Evolutionary conservation across 2,329 filamentous ascomycete genomes (phyloP).

Genomic region (Pyrenophora tritici-repentis): DNA sequence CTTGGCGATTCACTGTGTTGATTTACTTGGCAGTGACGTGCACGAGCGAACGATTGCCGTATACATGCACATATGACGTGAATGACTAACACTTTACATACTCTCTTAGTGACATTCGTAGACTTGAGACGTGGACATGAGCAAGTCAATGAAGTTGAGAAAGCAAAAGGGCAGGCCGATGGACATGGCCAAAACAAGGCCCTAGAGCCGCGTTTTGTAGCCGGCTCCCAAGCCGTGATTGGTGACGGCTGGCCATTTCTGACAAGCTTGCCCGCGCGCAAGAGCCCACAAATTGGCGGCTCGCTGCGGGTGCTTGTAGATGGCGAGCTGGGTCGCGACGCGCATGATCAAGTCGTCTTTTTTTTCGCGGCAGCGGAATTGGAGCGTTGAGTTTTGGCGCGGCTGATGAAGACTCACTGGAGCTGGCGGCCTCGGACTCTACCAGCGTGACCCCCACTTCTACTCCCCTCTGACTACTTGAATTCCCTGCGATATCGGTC

Average conservation of each 20-base stretch:
- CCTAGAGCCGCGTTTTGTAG: constrained; percentile 4
- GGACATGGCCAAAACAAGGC: constrained; percentile 9
- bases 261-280: constrained; percentile 7
- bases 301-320: constrained; percentile 24
- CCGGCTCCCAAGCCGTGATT: constrained; percentile 12
- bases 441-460: constrained; percentile 15
- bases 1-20: neutral
- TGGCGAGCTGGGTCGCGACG: constrained; percentile 9
- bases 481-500: constrained; percentile 27
- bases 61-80: too few relatives aligned
- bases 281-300: constrained; percentile 17
- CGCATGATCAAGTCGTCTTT: constrained; percentile 5
- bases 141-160: too few relatives aligned
- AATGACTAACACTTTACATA: too few relatives aligned
- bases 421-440: constrained; percentile 15
- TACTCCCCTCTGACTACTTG: constrained; percentile 15
- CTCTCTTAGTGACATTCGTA: too few relatives aligned
- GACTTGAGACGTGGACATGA: too few relatives aligned
- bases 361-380: neutral
- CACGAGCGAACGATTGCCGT: too few relatives aligned
- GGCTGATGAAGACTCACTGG: constrained; percentile 8
- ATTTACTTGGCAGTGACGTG: neutral
- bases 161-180: neutral
- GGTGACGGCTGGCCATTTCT: constrained; percentile 4
- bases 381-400: constrained; percentile 8